Conservation (phyloP, 495 filamentous ascomycete genomes). For the Gamarada debralockiae region DNA sequence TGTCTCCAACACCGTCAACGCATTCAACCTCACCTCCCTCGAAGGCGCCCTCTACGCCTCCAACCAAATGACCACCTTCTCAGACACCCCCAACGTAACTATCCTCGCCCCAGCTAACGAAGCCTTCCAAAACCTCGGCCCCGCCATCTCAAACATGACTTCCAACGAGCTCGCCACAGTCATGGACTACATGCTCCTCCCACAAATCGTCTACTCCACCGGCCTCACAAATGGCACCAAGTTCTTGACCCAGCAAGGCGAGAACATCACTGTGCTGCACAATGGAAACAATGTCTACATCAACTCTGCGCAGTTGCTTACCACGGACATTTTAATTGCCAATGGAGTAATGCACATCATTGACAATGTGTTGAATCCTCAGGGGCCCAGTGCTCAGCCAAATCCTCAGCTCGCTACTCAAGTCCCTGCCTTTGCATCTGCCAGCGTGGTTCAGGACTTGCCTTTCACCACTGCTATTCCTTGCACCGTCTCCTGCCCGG, state of each 20-base stretch:
- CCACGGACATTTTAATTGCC: conserved; percentile 53
- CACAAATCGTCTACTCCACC: conserved; percentile 48
- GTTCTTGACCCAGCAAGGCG: conserved; percentile 37
- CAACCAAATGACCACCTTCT: conserved; percentile 37
- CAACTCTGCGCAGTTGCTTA: conserved; percentile 50
- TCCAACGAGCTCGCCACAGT: conserved; percentile 42
- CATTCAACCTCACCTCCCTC: conserved; percentile 51
- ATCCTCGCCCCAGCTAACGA: conserved; percentile 59
- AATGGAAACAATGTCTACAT: conserved; percentile 39
- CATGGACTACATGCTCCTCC: conserved; percentile 57
- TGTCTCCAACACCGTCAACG: conserved; percentile 42
- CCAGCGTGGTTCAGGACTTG: conserved; percentile 8
- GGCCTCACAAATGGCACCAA: conserved; percentile 39
- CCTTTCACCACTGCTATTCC: conserved; percentile 26
- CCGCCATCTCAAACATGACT: conserved; percentile 42
- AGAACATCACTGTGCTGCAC: conserved; percentile 47
- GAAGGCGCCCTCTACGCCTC: conserved; percentile 50
- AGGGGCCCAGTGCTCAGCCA: conserved; percentile 12
- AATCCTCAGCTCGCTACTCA: conserved; percentile 16
- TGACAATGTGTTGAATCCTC: conserved; percentile 34
- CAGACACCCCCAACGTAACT: conserved; percentile 47
- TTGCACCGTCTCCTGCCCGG: conserved; percentile 28
- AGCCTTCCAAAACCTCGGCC: conserved; percentile 59
- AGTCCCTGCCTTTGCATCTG: conserved; percentile 15
- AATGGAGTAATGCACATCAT: conserved; percentile 70